phyloP scores from a whole-genome alignment of 331 rosid species.

The Rosa hybrid region DNA sequence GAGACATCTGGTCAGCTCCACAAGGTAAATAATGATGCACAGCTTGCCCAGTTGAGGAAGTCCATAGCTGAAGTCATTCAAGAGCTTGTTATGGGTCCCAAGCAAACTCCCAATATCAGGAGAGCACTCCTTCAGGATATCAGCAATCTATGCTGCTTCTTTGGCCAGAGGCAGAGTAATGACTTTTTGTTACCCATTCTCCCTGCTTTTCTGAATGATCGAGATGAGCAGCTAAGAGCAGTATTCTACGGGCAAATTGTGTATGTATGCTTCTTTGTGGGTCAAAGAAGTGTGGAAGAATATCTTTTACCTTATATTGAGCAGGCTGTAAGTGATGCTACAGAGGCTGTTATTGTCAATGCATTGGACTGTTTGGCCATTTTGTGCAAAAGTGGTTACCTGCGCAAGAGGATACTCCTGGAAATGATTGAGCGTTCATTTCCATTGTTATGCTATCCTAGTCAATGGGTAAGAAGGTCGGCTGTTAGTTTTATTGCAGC shows the following conservation, averaged over 20 bases:
- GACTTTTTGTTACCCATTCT: slow-evolving; percentile 94
- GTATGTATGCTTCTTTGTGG: slow-evolving; percentile 95
- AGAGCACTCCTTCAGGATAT: slow-evolving; percentile 96
- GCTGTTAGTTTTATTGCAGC: slow-evolving; percentile 86
- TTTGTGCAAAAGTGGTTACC: slow-evolving; percentile 76
- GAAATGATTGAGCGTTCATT: slow-evolving; percentile 92
- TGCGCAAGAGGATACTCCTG: slow-evolving; percentile 84
- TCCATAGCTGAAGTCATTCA: slow-evolving; percentile 95
- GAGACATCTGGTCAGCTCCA: slow-evolving; percentile 65
- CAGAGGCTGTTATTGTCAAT: slow-evolving; percentile 83
- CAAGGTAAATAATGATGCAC: slow-evolving; percentile 65
- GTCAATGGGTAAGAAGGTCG: slow-evolving; percentile 90
- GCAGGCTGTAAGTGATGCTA: slow-evolving; percentile 81
- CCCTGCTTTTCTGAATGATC: slow-evolving; percentile 94
- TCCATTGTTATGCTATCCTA: slow-evolving; percentile 89
- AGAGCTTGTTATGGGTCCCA: slow-evolving; percentile 99
- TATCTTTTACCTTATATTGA: slow-evolving; percentile 97
- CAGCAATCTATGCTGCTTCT: slow-evolving; percentile 88
- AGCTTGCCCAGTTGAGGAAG: slow-evolving; percentile 81
- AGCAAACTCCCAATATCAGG: slow-evolving; percentile 96
- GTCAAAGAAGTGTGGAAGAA: slow-evolving; percentile 97
- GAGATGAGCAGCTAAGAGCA: slow-evolving; percentile 90
- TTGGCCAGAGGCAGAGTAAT: slow-evolving; percentile 96
- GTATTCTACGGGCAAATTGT: slow-evolving; percentile 90
- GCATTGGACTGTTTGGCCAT: slow-evolving; percentile 86